Base-by-base conservation (phyloP, 2,329 filamentous ascomycete species). In the Cytospora paraplurivora region DNA sequence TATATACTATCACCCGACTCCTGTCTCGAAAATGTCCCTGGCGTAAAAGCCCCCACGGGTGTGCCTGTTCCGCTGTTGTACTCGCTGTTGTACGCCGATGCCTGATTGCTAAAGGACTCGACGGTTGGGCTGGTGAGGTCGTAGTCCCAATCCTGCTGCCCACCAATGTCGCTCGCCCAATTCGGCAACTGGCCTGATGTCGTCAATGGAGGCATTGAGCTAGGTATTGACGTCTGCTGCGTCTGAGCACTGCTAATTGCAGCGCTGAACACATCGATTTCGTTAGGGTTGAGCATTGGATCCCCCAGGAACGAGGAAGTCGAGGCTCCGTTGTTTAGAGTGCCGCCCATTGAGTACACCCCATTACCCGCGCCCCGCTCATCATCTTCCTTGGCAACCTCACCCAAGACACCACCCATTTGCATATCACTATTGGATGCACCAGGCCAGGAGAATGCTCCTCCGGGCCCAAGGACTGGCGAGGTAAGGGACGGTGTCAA, bases 401-500 rank as follows among this genome's bases (percentile, higher is more conserved):
- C 63, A 38, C 62, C 63, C 8, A 67, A 38, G 17, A 62, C 21
- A 21, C 63, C 56, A 27, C 62, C 56, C 53, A 65, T 60, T 2
- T 38, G 38, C 17, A 59, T 37, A 34, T 44, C 50, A 21, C 50
- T 47, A 34, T 51, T 56, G 7, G 51, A 27, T 38, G 57, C 21
- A 38, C 19, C 38, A 17, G 21, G 51, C 62, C 64, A 64, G 17
- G 34, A 54, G 19, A 53, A 6, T 13, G 38, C 21, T 13, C 64
- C 63, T 51, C 63, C 34, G 19, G 65, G 59, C 27, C 68, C 61
- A 64, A 68, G 27, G 17, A 62, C 57, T 2, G 65, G 62, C 19
- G 62, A 64, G 41, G 68, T 68, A 35, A 75, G 68, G 4, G 71
- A 68, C 1, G 74, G 75, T 6, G 73, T 75, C 6, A 76, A 68